phyloP scores from a whole-genome alignment of 225 moss, liverwort and hornwort genomes.

The Sphagnum contortum region DNA sequence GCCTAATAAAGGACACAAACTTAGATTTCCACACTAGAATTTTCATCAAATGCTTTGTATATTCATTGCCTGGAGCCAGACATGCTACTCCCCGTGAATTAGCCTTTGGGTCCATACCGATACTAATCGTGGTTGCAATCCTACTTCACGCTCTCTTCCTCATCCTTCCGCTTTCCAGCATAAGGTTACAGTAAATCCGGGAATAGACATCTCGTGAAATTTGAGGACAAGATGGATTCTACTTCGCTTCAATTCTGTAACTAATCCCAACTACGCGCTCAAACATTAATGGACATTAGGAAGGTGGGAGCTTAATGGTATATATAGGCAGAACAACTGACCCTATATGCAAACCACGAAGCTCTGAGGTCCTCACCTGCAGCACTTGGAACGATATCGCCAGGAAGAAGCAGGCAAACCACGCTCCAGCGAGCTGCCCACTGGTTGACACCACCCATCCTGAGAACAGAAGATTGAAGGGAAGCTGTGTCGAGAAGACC shows the following conservation, averaged over 20 bases:
- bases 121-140: not conserved
- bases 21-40: not conserved
- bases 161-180: not conserved
- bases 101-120: not conserved
- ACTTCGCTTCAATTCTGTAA: not conserved
- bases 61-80: not conserved
- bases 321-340: not conserved
- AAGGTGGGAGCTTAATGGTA: not conserved
- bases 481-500: not conserved
- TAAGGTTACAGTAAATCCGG: not conserved
- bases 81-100: not conserved
- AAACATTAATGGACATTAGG: not conserved
- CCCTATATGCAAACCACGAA: not conserved
- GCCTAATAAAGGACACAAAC: not conserved
- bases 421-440: constrained; percentile 1
- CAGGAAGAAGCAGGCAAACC: constrained; percentile 1
- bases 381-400: constrained; percentile 1
- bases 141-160: not conserved
- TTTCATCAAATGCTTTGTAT: not conserved
- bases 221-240: not conserved
- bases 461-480: not conserved
- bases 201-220: not conserved
- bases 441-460: not conserved
- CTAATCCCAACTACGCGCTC: not conserved
- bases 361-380: not conserved